Conservation (phyloP, 2,329 filamentous ascomycete species). For the Nectriaceae sp. region DNA sequence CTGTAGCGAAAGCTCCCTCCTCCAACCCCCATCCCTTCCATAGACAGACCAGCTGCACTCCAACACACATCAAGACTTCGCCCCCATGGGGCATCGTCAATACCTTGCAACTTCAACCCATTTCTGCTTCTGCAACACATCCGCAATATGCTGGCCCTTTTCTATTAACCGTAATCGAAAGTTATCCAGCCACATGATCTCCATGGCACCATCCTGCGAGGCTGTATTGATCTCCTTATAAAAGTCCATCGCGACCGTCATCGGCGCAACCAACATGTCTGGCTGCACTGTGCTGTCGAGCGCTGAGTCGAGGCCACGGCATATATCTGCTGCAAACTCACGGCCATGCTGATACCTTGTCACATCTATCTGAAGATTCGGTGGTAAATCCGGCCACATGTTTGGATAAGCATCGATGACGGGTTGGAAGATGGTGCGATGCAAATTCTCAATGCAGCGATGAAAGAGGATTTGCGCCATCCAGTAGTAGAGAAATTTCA, state of each 20-base stretch:
- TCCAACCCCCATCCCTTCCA: too few relatives aligned
- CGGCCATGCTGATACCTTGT: slow-evolving; percentile 45
- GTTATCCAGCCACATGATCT: slow-evolving; percentile 50
- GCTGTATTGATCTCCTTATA: slow-evolving; percentile 41
- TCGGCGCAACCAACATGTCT: slow-evolving; percentile 46
- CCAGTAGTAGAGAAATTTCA: slow-evolving; percentile 57
- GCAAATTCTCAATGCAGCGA: slow-evolving; percentile 48
- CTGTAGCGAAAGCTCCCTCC: too few relatives aligned
- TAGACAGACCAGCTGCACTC: too few relatives aligned
- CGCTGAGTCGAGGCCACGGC: slow-evolving; percentile 51
- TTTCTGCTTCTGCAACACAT: slow-evolving; percentile 38
- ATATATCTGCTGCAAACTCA: slow-evolving; percentile 50
- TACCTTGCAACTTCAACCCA: slow-evolving; percentile 40
- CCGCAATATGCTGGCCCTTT: slow-evolving; percentile 44
- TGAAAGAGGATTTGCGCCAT: slow-evolving; percentile 51
- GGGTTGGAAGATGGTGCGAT: slow-evolving; percentile 46
- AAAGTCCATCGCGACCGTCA: slow-evolving; percentile 45
- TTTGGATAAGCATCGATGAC: slow-evolving; percentile 42
- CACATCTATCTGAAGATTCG: slow-evolving; percentile 42
- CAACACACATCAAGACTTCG: too few relatives aligned
- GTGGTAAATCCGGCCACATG: slow-evolving; percentile 41
- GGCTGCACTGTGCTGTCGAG: slow-evolving; percentile 47
- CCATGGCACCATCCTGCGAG: slow-evolving; percentile 44
- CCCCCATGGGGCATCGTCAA: too few relatives aligned
- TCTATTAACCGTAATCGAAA: slow-evolving; percentile 42